These are phyloP conservation scores for Linanthus parryae DNA, from an alignment of 148 eudicot species.

Conservation along the genomic window DNA sequence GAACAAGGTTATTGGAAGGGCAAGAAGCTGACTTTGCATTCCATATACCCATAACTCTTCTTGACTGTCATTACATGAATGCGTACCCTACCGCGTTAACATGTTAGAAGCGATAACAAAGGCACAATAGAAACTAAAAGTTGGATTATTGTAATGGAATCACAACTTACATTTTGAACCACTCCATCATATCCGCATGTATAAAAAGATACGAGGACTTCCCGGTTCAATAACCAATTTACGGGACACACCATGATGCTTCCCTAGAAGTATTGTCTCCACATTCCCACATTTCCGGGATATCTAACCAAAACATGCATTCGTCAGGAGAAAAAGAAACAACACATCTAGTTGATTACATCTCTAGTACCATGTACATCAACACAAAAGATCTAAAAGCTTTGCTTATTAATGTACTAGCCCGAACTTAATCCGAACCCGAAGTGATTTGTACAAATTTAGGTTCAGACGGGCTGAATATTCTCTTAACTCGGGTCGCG, in stretches of 20 bases:
- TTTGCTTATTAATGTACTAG: no score
- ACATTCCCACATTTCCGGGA: slow-evolving; percentile 48
- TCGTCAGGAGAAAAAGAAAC: not conserved
- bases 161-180: slow-evolving; percentile 90
- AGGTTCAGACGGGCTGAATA: no score
- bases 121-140: not conserved
- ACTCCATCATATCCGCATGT: slow-evolving; percentile 93
- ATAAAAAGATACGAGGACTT: slow-evolving; percentile 79
- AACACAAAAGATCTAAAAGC: slow-evolving; percentile 1
- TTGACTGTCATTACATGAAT: no score
- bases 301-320: slow-evolving; percentile 21
- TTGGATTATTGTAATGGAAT: slow-evolving; percentile 23
- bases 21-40: no score
- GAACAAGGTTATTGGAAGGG: no score
- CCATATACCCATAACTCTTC: no score
- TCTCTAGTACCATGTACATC: no score
- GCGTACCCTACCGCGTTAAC: no score
- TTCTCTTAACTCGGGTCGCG: no score
- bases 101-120: not conserved
- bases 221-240: slow-evolving; percentile 91
- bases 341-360: no score
- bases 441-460: no score
- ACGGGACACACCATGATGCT: slow-evolving; percentile 70
- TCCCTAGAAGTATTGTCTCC: slow-evolving; percentile 56
- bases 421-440: no score